phyloP scores from a whole-genome alignment of 768 basidiomycete genomes.

The Rhizopogon rudus region DNA sequence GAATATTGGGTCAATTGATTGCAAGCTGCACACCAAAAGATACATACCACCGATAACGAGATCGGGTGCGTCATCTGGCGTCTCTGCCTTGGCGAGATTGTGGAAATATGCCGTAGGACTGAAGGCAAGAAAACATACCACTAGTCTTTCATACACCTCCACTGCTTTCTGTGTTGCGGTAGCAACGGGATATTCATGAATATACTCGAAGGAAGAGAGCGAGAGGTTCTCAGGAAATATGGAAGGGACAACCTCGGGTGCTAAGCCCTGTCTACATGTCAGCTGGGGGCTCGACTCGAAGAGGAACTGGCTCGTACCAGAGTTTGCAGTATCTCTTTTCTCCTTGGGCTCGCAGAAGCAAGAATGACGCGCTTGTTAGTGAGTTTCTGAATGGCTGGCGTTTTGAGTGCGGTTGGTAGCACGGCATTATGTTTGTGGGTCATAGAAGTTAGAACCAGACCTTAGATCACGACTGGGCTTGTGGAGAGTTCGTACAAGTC shows the following conservation, averaged over 20 bases:
- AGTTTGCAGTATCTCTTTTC: slow-evolving; percentile 75
- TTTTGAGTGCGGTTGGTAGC: slow-evolving; percentile 58
- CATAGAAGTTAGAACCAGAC: slow-evolving; percentile 5
- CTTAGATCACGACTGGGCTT: not conserved
- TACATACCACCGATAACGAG: slow-evolving; percentile 69
- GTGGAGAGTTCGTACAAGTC: not conserved
- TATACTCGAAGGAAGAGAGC: slow-evolving; percentile 59
- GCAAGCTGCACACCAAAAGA: not conserved
- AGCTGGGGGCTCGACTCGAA: not conserved
- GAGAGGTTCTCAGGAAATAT: slow-evolving; percentile 78
- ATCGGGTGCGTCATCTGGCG: slow-evolving; percentile 70
- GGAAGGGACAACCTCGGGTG: slow-evolving; percentile 69
- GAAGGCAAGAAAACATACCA: slow-evolving; percentile 35
- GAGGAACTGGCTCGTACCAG: slow-evolving; percentile 48
- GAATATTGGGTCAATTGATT: not conserved
- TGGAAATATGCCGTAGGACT: not conserved
- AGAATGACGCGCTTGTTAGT: slow-evolving; percentile 74
- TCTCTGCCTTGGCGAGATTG: slow-evolving; percentile 29
- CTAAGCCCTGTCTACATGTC: slow-evolving; percentile 41
- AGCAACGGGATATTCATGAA: slow-evolving; percentile 70
- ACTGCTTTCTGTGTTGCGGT: slow-evolving; percentile 78
- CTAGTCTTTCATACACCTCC: slow-evolving; percentile 84
- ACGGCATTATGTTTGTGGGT: slow-evolving; percentile 43
- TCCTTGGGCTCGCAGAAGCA: slow-evolving; percentile 82
- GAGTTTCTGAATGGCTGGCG: slow-evolving; percentile 62